phyloP scores from a whole-genome alignment of 1,284 basidiomycete species.

The Cryptococcus floricola region DNA sequence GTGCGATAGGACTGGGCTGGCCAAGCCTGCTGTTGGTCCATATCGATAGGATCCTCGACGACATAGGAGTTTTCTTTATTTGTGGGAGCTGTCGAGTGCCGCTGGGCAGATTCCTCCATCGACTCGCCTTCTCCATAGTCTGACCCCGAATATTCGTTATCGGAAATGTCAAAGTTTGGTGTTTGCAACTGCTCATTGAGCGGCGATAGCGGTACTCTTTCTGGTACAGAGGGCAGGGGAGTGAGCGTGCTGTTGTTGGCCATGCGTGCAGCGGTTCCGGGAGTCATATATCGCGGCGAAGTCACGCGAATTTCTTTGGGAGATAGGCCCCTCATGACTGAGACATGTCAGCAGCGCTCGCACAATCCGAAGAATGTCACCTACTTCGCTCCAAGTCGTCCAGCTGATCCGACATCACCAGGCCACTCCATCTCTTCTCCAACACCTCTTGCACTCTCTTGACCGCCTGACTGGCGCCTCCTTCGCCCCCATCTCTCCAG shows the following conservation, averaged over 20 bases:
- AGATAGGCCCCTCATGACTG: slow-evolving; percentile 45
- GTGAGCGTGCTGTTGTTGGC: slow-evolving; percentile 6
- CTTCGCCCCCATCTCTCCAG: neutral
- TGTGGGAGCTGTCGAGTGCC: too few species aligned
- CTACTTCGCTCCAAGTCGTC: slow-evolving; percentile 45
- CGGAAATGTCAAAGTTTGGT: neutral
- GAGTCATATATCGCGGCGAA: slow-evolving; percentile 30
- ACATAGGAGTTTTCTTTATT: neutral
- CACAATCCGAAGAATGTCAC: slow-evolving; percentile 5
- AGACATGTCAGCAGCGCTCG: neutral
- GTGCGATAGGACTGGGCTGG: neutral
- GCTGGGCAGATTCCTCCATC: neutral
- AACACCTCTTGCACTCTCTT: slow-evolving; percentile 17
- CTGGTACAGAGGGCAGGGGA: neutral
- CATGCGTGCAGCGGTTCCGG: slow-evolving; percentile 34
- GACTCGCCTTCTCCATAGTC: neutral
- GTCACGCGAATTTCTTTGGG: slow-evolving; percentile 44
- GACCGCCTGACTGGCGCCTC: neutral
- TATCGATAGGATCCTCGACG: neutral
- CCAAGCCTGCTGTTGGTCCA: neutral
- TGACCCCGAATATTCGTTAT: neutral
- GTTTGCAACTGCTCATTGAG: slow-evolving; percentile 6
- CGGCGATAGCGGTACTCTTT: slow-evolving; percentile 5
- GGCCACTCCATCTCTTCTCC: slow-evolving; percentile 42
- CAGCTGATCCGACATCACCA: slow-evolving; percentile 47